A percentile compares a stretch with the other conserved stretches of the same genome.
Evolutionary conservation across 2,329 filamentous ascomycete species (phyloP).

Genomic region (Emericellopsis atlantica): DNA sequence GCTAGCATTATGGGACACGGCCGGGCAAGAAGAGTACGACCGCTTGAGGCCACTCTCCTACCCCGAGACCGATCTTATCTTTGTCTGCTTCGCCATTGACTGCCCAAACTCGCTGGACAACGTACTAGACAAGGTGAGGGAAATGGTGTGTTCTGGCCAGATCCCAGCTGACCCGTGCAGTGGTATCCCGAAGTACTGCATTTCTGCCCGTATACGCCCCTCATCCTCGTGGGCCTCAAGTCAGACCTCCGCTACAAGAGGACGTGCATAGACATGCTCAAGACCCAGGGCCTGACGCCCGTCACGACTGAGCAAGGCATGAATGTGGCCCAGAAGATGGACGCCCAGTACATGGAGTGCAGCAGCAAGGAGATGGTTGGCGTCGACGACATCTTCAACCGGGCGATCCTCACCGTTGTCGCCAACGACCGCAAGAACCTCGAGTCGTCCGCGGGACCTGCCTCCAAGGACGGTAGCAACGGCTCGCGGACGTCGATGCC

Average conservation of each 20-base stretch:
- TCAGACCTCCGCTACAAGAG: conserved; percentile 92
- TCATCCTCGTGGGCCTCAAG: conserved; percentile 92
- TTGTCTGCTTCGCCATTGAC: conserved; percentile 98
- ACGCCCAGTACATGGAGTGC: conserved; percentile 93
- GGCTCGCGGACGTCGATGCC: conserved; percentile 23
- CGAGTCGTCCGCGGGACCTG: conserved; percentile 31
- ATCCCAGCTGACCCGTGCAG: conserved; percentile 30
- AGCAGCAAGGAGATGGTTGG: conserved; percentile 95
- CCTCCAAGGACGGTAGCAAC: conserved; percentile 18
- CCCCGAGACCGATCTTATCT: conserved; percentile 93
- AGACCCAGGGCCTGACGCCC: conserved; percentile 90
- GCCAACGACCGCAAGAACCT: conserved; percentile 60
- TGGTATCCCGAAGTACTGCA: conserved; percentile 99
- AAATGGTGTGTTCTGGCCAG: background rate
- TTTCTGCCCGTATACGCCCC: conserved; percentile 94
- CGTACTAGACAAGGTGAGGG: conserved; percentile 88
- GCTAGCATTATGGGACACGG: conserved; percentile 95
- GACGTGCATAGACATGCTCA: conserved; percentile 96
- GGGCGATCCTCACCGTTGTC: conserved; percentile 81
- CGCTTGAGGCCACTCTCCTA: conserved; percentile 90
- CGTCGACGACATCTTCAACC: conserved; percentile 92
- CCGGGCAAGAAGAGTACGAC: conserved; percentile 97
- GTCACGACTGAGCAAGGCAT: conserved; percentile 86
- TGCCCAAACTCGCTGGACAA: conserved; percentile 97
- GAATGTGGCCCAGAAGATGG: conserved; percentile 84